These are phyloP conservation scores for Ophiocordyceps robertsii DNA, from an alignment of 2,329 filamentous ascomycete genomes.

Conservation along the genomic window DNA sequence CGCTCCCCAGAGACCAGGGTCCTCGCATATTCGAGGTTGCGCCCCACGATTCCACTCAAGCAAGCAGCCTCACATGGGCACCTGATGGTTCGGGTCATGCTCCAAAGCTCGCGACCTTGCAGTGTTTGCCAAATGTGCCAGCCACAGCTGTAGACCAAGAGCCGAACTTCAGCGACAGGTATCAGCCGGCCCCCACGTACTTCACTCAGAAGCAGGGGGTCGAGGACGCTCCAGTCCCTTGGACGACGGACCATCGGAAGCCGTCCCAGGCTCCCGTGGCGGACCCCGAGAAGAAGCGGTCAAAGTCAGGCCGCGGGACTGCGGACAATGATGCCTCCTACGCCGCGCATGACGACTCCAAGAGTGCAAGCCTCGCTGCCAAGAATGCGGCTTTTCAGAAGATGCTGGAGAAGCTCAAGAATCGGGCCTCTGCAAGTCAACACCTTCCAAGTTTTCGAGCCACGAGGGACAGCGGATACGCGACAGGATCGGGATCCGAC, in stretches of 20 bases:
- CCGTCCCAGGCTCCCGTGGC: too few relatives aligned
- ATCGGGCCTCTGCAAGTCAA: not conserved
- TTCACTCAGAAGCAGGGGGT: too few relatives aligned
- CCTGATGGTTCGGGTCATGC: too few relatives aligned
- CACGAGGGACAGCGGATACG: not conserved
- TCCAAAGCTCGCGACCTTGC: too few relatives aligned
- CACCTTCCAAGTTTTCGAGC: conserved; percentile 1
- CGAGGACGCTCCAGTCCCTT: too few relatives aligned
- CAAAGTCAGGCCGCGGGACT: not conserved
- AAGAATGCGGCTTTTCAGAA: conserved; percentile 12
- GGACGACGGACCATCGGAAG: too few relatives aligned
- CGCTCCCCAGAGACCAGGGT: not conserved
- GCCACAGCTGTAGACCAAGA: too few relatives aligned
- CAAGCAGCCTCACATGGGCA: too few relatives aligned
- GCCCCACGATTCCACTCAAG: not conserved
- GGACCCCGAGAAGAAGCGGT: not conserved
- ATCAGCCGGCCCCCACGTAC: too few relatives aligned
- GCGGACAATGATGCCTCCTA: not conserved
- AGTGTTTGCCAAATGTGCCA: too few relatives aligned
- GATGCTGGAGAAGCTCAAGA: conserved; percentile 14
- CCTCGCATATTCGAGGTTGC: not conserved
- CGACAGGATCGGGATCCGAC: not conserved
- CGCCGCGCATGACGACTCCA: not conserved
- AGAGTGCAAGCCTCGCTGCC: not conserved
- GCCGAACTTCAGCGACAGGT: too few relatives aligned